phyloP scores from a whole-genome alignment of 805 yeast genomes.

The Kregervanrija pseudodelftensis region DNA sequence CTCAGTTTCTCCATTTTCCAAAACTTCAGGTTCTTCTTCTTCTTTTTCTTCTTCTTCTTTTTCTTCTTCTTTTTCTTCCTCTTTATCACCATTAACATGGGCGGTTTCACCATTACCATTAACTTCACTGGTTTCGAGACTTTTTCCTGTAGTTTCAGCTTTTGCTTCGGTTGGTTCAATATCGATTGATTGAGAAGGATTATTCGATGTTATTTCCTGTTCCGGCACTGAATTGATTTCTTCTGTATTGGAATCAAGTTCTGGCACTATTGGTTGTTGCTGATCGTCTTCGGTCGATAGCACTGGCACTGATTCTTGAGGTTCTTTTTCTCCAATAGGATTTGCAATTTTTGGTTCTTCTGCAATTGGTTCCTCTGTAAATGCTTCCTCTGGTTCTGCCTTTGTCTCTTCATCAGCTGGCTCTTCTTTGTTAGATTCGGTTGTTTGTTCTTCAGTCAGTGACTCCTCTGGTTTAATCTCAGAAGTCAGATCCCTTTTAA shows the following conservation, averaged over 20 bases:
- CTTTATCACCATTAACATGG: too few species aligned
- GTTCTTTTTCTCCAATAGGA: neutral
- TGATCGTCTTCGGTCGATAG: too few species aligned
- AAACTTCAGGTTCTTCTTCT: constrained; percentile 4
- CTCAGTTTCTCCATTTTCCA: constrained; percentile 4
- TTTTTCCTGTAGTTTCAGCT: neutral
- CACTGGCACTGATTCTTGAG: too few species aligned
- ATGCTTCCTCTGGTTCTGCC: neutral
- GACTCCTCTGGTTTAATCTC: neutral
- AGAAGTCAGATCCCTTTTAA: neutral
- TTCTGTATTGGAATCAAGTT: constrained; percentile 4
- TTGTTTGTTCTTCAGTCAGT: neutral
- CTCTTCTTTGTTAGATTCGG: neutral
- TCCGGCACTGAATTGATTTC: neutral
- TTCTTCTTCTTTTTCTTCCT: constrained; percentile 4
- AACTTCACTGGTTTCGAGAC: too few species aligned
- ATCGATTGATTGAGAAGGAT: too few species aligned
- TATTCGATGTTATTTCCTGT: neutral
- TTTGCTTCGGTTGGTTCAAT: constrained; percentile 1
- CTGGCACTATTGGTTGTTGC: neutral
- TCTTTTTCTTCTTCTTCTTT: constrained; percentile 7
- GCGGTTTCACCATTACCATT: constrained; percentile 1
- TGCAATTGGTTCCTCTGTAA: constrained; percentile 1
- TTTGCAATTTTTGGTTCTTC: constrained; percentile 1
- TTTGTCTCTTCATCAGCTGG: neutral